Evolutionary conservation across 805 yeast genomes (phyloP), one percentile per base, ranked within the genome.

Genomic region (Barnettozyma salicaria): DNA sequence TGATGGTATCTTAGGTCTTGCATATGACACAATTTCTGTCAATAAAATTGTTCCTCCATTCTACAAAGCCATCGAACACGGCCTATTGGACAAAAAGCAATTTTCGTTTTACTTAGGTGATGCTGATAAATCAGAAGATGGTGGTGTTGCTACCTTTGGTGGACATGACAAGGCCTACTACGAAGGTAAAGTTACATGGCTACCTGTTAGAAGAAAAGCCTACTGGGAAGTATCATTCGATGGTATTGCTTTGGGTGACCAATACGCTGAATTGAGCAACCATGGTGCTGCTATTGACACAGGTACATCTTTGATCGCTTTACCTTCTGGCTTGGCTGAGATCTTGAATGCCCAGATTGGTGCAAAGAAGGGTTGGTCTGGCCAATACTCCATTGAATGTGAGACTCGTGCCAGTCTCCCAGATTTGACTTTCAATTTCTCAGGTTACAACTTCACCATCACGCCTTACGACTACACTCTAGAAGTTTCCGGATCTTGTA

Each of bases 281-380:
- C 80, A 88, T 44, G 98, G 98, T 61, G 98, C 97, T 55, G 96
- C 96, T 44, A 88, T 92, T 59, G 98, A 92, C 64, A 92, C 98
- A 41, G 98, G 98, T 66, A 92, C 98, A 47, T 90, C 97, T 25
- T 74, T 92, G 63, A 83, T 92, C 63, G 88, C 96, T 33, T 72
- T 92, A 58, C 98, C 98, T 51, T 80, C 95, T 19, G 90, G 92
- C 35, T 70, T 92, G 58, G 97, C 98, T 33, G 98, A 92, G 69
- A 84, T 92, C 53, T 69, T 92, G 60, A 92, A 92, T 63, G 71
- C 95, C 39, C 87, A 88, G 72, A 92, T 92, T 60, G 98, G 98
- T 55, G 98, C 98, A 39, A 83, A 78, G 65, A 92, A 90, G 70
- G 78, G 89, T 34, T 92, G 97, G 97, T 78, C 89, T 36, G 98